phyloP scores from a whole-genome alignment of 345 rosid genomes.

The Arabis alpina region DNA sequence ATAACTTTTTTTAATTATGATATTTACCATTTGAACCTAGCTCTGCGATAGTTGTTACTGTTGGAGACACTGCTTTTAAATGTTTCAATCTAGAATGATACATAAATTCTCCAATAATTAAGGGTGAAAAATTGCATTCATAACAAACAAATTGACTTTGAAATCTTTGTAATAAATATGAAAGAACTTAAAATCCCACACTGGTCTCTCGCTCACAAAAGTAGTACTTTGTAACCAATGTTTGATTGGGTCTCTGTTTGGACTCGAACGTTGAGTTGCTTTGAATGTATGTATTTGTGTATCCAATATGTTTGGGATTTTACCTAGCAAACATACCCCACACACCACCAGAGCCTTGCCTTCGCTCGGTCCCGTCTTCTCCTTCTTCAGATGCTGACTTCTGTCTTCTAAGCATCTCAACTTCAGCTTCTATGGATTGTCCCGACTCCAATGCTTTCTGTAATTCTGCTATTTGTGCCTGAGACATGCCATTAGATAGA shows the following conservation, averaged over 20 bases:
- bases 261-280: conserved; percentile 15
- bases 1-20: not conserved
- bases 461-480: conserved; percentile 93
- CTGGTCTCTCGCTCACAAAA: conserved; percentile 17
- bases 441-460: conserved; percentile 82
- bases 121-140: not conserved
- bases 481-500: conserved; percentile 31
- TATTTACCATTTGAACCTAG: not conserved
- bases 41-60: not conserved
- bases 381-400: conserved; percentile 69
- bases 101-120: not conserved
- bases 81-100: not conserved
- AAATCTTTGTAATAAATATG: conserved; percentile 16
- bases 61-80: not conserved
- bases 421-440: conserved; percentile 77
- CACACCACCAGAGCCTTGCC: conserved; percentile 85
- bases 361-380: conserved; percentile 56
- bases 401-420: conserved; percentile 75
- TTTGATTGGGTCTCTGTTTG: conserved; percentile 9
- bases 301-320: conserved; percentile 13
- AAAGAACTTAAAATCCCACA: not conserved
- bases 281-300: conserved; percentile 16
- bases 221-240: conserved; percentile 5
- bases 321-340: conserved; percentile 77
- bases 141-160: conserved; percentile 16